Evolutionary conservation across 1,284 basidiomycete species (phyloP).

Genomic region (Pseudozyma hubeiensis): DNA sequence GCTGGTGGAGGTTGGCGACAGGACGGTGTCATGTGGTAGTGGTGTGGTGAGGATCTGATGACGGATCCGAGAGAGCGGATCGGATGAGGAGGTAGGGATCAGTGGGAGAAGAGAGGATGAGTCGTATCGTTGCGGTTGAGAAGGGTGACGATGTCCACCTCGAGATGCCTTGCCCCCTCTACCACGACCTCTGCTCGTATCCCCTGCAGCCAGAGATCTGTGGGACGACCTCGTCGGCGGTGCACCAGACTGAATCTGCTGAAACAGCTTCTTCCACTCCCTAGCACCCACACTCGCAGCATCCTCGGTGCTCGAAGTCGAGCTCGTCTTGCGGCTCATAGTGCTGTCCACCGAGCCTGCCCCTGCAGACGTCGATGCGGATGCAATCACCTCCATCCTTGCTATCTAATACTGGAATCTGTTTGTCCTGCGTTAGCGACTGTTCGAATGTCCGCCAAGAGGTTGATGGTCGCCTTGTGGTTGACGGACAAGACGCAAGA

Average conservation of each 20-base stretch:
- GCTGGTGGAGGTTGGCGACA: conserved; percentile 23
- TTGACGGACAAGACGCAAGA: neutral
- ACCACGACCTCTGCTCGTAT: neutral
- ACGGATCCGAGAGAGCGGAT: conserved; percentile 30
- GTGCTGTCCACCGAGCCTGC: conserved; percentile 21
- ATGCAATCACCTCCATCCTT: conserved; percentile 3
- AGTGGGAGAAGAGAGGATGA: conserved; percentile 1
- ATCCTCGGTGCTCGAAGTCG: conserved; percentile 8
- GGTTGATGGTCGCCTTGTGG: neutral
- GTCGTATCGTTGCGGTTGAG: neutral
- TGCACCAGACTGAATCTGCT: conserved; percentile 14
- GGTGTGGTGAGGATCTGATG: conserved; percentile 42
- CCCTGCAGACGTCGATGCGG: conserved; percentile 3
- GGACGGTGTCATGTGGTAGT: conserved; percentile 27
- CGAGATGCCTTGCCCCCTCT: conserved; percentile 3
- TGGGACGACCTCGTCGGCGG: neutral
- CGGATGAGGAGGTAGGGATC: conserved; percentile 4
- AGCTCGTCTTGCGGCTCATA: conserved; percentile 17
- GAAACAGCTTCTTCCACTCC: conserved; percentile 37
- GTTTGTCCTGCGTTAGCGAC: too few species aligned
- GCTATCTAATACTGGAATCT: neutral
- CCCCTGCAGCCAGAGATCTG: neutral
- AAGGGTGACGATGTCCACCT: neutral
- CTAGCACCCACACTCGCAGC: conserved; percentile 4
- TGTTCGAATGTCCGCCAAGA: neutral